phyloP scores from a whole-genome alignment of 73 alveolate genomes.

The Paramecium caudatum region DNA sequence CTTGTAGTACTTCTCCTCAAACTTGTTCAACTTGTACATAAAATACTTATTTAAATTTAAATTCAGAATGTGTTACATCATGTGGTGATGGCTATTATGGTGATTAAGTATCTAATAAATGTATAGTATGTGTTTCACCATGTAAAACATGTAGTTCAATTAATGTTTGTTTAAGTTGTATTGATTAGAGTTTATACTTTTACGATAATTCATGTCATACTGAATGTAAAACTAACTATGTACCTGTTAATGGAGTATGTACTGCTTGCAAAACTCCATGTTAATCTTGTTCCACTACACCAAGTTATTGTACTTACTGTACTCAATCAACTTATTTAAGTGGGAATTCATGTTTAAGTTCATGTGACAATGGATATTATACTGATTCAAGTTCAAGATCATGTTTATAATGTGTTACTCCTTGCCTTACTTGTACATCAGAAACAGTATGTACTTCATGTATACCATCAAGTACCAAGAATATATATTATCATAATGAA shows the following conservation, averaged over 20 bases:
- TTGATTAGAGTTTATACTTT: not conserved
- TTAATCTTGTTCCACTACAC: not conserved
- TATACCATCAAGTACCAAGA: not conserved
- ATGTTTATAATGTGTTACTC: not conserved
- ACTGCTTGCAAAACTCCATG: not conserved
- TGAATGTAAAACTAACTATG: not conserved
- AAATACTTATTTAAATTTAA: not conserved
- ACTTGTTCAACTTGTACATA: not conserved
- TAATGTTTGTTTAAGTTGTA: not conserved
- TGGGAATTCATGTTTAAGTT: not conserved
- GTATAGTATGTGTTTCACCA: not conserved
- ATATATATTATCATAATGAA: not conserved
- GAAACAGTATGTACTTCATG: not conserved
- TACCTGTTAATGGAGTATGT: slow-evolving; percentile 23
- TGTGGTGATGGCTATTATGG: slow-evolving; percentile 35
- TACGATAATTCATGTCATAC: not conserved
- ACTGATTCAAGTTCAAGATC: not conserved
- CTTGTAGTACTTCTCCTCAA: not conserved
- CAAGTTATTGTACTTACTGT: not conserved
- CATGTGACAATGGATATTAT: slow-evolving; percentile 29
- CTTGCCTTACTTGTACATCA: not conserved
- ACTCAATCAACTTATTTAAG: not conserved
- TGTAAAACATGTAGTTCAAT: slow-evolving; percentile 18
- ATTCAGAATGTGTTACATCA: not conserved
- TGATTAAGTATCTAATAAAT: slow-evolving; percentile 20